Evolutionary conservation across 2,329 filamentous ascomycete species (phyloP), one percentile per base, ranked within the genome.

Genomic region (Fusarium nisikadoi): DNA sequence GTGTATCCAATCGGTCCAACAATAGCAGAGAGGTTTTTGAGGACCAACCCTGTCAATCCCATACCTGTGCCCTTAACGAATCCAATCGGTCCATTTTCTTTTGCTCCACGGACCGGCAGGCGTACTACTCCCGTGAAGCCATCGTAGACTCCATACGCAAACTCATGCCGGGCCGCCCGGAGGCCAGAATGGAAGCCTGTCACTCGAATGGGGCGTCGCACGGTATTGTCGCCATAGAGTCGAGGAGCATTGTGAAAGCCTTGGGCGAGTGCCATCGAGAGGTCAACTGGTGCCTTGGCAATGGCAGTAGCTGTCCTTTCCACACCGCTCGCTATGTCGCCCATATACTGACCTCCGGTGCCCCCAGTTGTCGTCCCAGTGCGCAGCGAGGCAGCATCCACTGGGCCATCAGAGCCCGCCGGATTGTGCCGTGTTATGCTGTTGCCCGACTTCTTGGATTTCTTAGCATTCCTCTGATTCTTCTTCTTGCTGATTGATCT

Each of bases 241-340:
- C 90, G 86, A 3, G 91, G 91, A 0, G 90, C 90, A 71, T 93
- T 93, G 78, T 93, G 91, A 70, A 93, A 92, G 3, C 91, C 91
- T 76, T 92, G 90, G 3, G 89, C 89, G 4, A 93, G 77, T 0
- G 89, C 89, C 43, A 92, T 80, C 1, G 87, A 85, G 5, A 92
- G 78, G 73, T 91, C 86, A 71, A 91, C 87, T 0, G 91, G 91
- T 1, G 89, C 87, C 67, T 83, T 84, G 11, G 84, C 84, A 8
- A 91, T 80, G 8, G 89, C 87, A 5, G 82, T 77, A 0, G 85
- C 85, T 1, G 88, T 85, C 70, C 86, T 85, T 29, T 81, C 82
- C 23, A 90, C 80, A 3, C 87, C 88, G 60, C 83, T 82, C 6
- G 84, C 83, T n/a, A 90, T 81, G 36, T 90, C 84, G 9, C 84